A percentile compares a stretch with the other conserved stretches of the same genome.
These are phyloP conservation scores for Beauveria scarabaeidicola DNA, from an alignment of 2,329 filamentous ascomycete genomes.

Conservation along the genomic window DNA sequence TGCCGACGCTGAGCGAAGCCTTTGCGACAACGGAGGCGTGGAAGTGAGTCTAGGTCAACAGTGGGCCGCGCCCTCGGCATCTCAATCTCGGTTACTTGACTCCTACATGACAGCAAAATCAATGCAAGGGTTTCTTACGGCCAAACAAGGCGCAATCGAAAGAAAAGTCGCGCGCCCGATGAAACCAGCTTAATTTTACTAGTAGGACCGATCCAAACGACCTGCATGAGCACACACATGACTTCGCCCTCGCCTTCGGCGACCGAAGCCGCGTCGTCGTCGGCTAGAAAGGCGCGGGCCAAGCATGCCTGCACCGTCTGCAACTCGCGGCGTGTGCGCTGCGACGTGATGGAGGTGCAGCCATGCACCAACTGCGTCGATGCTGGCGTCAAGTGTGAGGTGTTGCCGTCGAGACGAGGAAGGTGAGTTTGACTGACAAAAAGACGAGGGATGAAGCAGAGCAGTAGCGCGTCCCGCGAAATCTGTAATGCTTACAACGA, in stretches of 20 bases:
- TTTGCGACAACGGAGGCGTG: neutral
- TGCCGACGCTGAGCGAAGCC: neutral
- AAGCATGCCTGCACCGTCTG: slow-evolving; percentile 28
- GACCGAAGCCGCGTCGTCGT: slow-evolving; percentile 12
- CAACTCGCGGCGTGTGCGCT: slow-evolving; percentile 27
- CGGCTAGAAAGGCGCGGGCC: slow-evolving; percentile 26
- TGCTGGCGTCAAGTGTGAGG: slow-evolving; percentile 21
- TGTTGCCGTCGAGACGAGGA: slow-evolving; percentile 26
- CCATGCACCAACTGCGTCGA: slow-evolving; percentile 25
- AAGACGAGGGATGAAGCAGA: no score
- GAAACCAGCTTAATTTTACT: neutral
- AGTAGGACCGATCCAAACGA: neutral
- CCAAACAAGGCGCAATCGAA: neutral
- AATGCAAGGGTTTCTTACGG: neutral
- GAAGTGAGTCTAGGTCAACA: neutral
- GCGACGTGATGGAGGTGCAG: slow-evolving; percentile 26
- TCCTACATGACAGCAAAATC: neutral
- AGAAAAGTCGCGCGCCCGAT: neutral
- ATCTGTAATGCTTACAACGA: no score
- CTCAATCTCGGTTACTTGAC: slow-evolving; percentile 11
- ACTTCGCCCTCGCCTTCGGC: slow-evolving; percentile 9
- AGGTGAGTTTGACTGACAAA: slow-evolving; percentile 17
- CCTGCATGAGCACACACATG: slow-evolving; percentile 2
- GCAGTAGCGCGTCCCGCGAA: no score
- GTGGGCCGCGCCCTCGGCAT: slow-evolving; percentile 7